Evolutionary conservation across 2,329 filamentous ascomycete genomes (phyloP).

Genomic region (Monosporascus cannonballus): DNA sequence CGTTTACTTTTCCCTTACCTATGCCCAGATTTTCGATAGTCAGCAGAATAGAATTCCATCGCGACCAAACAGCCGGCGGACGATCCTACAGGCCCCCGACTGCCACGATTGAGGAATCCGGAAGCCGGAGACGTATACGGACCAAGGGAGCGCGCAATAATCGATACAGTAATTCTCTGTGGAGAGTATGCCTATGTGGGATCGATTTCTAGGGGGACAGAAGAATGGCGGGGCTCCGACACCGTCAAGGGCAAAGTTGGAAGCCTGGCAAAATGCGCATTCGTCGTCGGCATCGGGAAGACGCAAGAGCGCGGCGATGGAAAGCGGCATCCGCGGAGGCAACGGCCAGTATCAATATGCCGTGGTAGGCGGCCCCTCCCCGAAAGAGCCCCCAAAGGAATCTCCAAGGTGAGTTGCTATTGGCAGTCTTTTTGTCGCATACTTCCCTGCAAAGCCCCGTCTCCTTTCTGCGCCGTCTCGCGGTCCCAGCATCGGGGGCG

Average conservation of each 20-base stretch:
- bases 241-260: conserved; percentile 23
- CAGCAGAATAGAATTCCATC: not conserved
- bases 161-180: not conserved
- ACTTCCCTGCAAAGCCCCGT: not conserved
- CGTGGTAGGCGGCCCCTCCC: conserved; percentile 29
- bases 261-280: conserved; percentile 25
- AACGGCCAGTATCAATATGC: conserved; percentile 30
- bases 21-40: not conserved
- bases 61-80: not conserved
- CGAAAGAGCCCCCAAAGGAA: conserved; percentile 25
- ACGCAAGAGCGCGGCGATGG: conserved; percentile 5
- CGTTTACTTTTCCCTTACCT: not conserved
- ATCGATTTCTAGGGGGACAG: conserved; percentile 25
- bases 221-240: conserved; percentile 16
- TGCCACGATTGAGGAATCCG: conserved; percentile 4
- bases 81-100: conserved; percentile 14
- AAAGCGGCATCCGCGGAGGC: conserved; percentile 21
- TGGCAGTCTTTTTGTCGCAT: not conserved
- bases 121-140: conserved; percentile 6
- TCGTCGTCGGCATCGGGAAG: conserved; percentile 14
- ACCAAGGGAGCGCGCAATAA: conserved; percentile 4
- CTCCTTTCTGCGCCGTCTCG: too few species aligned
- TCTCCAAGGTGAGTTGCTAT: conserved; percentile 4
- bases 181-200: conserved; percentile 26
- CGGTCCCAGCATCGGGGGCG: too few species aligned